Conservation (phyloP, 192 early-diverging fungal species). For the Coemansia reversa region DNA sequence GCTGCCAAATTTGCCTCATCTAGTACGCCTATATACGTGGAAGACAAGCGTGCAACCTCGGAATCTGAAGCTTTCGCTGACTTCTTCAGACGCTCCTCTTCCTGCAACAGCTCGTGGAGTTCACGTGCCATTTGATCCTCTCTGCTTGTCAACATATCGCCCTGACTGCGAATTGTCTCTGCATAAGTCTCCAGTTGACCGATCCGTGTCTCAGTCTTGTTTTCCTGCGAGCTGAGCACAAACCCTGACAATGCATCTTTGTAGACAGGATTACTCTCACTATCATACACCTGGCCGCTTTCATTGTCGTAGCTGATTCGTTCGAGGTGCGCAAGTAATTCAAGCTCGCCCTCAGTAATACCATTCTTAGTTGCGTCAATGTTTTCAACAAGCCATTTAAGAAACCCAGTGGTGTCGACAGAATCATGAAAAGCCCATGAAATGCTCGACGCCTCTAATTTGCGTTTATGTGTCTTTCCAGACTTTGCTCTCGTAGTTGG, state of each 20-base stretch:
- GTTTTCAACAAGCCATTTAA: constrained; percentile 40
- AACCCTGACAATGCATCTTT: constrained; percentile 4
- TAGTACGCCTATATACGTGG: constrained; percentile 24
- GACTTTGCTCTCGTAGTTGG: not conserved
- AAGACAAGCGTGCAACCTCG: constrained; percentile 29
- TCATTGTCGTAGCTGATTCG: constrained; percentile 18
- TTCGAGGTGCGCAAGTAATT: constrained; percentile 35
- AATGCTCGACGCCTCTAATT: constrained; percentile 32
- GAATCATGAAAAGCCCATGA: constrained; percentile 51
- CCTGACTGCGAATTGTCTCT: constrained; percentile 20
- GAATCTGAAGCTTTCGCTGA: constrained; percentile 20
- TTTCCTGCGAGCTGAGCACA: constrained; percentile 20
- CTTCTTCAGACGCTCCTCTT: constrained; percentile 29
- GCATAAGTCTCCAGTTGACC: constrained; percentile 14
- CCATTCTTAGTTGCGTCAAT: constrained; percentile 31
- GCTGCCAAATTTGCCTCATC: constrained; percentile 33
- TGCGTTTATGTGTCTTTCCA: not conserved
- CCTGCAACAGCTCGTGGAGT: constrained; percentile 23
- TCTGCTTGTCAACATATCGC: constrained; percentile 15
- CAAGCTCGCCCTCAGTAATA: constrained; percentile 28
- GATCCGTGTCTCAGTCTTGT: constrained; percentile 4
- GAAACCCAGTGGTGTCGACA: constrained; percentile 33
- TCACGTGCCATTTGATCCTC: constrained; percentile 29
- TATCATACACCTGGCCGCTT: not conserved
- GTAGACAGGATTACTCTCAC: not conserved